Base-by-base conservation (phyloP, 768 basidiomycete species). In the Hypholoma sublateritium region DNA sequence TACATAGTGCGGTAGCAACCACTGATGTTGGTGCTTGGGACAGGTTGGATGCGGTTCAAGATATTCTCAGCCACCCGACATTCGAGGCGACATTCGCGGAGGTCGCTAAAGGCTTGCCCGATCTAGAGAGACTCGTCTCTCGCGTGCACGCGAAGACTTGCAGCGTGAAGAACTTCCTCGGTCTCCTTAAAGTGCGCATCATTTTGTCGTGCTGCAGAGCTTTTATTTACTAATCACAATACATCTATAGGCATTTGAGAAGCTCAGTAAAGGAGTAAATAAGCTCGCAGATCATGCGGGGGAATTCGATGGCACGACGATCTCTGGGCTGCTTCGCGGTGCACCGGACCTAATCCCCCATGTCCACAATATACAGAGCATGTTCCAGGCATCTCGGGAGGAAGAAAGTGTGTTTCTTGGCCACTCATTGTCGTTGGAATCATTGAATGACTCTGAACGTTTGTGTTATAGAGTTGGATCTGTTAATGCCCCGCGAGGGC, bases 141-240 rank as follows among this genome's bases (percentile, higher is more conserved):
- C 88, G 97, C 36, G 90, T 98, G 54, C 97, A 98, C 67, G 95
- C 95, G 12, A 93, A 89, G 68, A 91, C 86, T 56, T 92, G 92
- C 73, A 88, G 84, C 69, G 84, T 95, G 58, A 85, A 81, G 62
- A 93, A 97, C 65, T 99, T 99, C 69, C 69, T 89, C 60, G 91
- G 87, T 68, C 89, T 96, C 21, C 79, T 97, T 9, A 73, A 75
- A 45, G 94, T 95, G 68, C 43, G 76, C 64, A 2, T 3, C 12
- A 25, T 9, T 35, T 28, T 9, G 28, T 32, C 5, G 28, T 17
- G 42, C 12, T 32, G 36, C 22, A 41, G 17, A 19, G 19, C n/a
- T 34, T 17, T 50, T 43, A 17, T 58, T 13, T 35, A 45, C 34
- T 32, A n/a, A 41, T 7, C 21, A 36, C 14, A 54, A 16, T 36